phyloP scores from a whole-genome alignment of 2,329 filamentous ascomycete genomes.

The Dothistroma septosporum region DNA sequence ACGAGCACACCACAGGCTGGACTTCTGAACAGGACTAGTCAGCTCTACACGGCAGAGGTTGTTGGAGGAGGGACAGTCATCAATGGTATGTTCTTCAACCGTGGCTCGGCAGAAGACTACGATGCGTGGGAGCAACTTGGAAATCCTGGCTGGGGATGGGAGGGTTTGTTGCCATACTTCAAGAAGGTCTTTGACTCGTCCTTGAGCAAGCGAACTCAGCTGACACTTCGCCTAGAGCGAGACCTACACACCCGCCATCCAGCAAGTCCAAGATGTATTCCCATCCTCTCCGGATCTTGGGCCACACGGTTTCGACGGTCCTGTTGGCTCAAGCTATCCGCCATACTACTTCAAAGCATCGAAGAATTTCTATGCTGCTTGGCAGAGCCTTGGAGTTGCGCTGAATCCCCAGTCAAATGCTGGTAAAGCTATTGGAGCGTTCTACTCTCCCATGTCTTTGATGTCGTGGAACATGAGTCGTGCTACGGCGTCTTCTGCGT shows the following conservation, averaged over 20 bases:
- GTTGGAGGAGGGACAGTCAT: constrained; percentile 31
- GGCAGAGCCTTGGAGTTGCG: neutral
- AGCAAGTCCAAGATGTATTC: neutral
- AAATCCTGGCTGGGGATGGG: constrained; percentile 24
- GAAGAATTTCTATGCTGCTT: neutral
- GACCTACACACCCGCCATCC: constrained; percentile 4
- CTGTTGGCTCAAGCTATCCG: constrained; percentile 3
- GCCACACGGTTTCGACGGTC: neutral
- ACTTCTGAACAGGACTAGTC: constrained; percentile 1
- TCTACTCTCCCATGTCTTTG: neutral
- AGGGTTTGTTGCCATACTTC: constrained; percentile 11
- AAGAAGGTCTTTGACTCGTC: constrained; percentile 29
- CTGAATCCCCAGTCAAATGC: constrained; percentile 1
- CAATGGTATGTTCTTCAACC: constrained; percentile 34
- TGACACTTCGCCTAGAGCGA: neutral
- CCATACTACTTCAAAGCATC: neutral
- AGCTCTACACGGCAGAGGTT: constrained; percentile 31
- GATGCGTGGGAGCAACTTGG: constrained; percentile 35
- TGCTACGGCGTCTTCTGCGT: neutral
- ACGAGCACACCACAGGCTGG: constrained; percentile 3
- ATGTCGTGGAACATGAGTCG: neutral
- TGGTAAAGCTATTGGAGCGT: neutral
- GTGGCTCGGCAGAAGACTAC: constrained; percentile 34
- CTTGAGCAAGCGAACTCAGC: constrained; percentile 43
- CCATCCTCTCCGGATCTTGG: neutral